phyloP scores from a whole-genome alignment of 371 early-diverging fungal genomes.

The Haplosporangium sp. region DNA sequence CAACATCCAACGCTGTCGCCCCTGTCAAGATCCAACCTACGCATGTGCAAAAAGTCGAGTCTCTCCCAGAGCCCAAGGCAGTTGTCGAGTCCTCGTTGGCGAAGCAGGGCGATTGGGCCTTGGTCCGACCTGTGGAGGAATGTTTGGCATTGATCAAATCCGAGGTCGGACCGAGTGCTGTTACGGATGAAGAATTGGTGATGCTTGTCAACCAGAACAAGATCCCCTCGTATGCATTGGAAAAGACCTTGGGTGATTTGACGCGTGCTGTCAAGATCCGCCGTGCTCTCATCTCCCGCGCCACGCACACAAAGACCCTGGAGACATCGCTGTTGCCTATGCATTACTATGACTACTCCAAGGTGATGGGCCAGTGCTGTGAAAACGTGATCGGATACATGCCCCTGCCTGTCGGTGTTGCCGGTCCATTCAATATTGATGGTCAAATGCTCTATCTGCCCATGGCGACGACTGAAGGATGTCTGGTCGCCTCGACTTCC shows the following conservation, averaged over 20 bases:
- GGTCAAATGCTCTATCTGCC: slow-evolving; percentile 85
- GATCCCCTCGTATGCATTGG: slow-evolving; percentile 86
- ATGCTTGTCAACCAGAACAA: slow-evolving; percentile 76
- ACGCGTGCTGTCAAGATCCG: slow-evolving; percentile 90
- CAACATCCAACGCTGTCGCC: neutral
- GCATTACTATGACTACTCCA: slow-evolving; percentile 87
- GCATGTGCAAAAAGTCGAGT: slow-evolving; percentile 38
- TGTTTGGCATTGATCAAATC: slow-evolving; percentile 70
- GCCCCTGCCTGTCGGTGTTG: slow-evolving; percentile 95
- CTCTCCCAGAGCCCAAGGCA: slow-evolving; percentile 44
- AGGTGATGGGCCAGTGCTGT: slow-evolving; percentile 93
- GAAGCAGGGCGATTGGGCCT: slow-evolving; percentile 37
- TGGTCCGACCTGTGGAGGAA: slow-evolving; percentile 71
- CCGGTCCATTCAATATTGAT: slow-evolving; percentile 89
- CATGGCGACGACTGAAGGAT: slow-evolving; percentile 98
- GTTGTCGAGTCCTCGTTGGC: slow-evolving; percentile 27
- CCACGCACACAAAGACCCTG: slow-evolving; percentile 72
- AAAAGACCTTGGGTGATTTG: slow-evolving; percentile 79
- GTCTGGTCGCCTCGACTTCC: slow-evolving; percentile 94
- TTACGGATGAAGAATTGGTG: slow-evolving; percentile 85
- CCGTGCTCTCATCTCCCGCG: slow-evolving; percentile 79
- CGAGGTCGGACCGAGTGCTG: slow-evolving; percentile 54
- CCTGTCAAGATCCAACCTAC: slow-evolving; percentile 34
- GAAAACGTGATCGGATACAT: slow-evolving; percentile 97
- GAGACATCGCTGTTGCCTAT: slow-evolving; percentile 79